These are phyloP conservation scores for Saposhnikovia divaricata DNA, from an alignment of 129 eudicot genomes.

Conservation along the genomic window DNA sequence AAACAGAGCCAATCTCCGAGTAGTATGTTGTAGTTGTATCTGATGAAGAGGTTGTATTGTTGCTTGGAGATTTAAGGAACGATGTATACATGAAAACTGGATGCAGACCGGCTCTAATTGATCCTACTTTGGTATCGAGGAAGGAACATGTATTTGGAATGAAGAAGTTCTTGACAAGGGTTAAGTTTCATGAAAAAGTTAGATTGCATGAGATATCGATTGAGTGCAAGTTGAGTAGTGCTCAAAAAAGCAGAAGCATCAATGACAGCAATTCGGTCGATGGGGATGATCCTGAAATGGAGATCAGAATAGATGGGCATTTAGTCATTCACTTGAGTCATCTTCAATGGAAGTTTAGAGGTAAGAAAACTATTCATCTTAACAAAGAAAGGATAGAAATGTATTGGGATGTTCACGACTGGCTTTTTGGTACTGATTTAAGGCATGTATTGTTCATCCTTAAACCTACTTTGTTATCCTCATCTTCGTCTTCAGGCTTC, in stretches of 20 bases:
- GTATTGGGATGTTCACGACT: constrained; percentile 86
- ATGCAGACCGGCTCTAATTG: constrained; percentile 70
- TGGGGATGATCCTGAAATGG: constrained; percentile 71
- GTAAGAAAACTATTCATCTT: constrained; percentile 55
- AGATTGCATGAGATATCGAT: constrained; percentile 64
- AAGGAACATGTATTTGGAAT: constrained; percentile 86
- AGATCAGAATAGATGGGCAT: too few relatives aligned
- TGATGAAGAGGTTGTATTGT: constrained; percentile 66
- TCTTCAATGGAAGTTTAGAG: constrained; percentile 89
- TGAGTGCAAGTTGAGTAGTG: constrained; percentile 49
- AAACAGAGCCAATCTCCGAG: constrained; percentile 72
- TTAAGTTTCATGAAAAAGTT: constrained; percentile 71
- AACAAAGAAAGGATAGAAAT: constrained; percentile 60
- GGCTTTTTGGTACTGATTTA: constrained; percentile 79
- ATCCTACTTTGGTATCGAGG: constrained; percentile 68
- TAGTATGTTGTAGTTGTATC: constrained; percentile 79
- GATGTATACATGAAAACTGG: constrained; percentile 73
- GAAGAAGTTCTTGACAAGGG: constrained; percentile 55
- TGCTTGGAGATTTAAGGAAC: constrained; percentile 67
- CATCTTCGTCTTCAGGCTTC: constrained; percentile 8
- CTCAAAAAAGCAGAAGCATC: not conserved
- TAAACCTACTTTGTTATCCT: constrained; percentile 38
- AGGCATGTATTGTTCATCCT: constrained; percentile 75
- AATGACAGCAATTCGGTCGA: not conserved
- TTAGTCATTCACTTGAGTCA: too few relatives aligned